Evolutionary conservation across 129 eudicot genomes (phyloP).

Genomic region (Pulicaria dysenterica): DNA sequence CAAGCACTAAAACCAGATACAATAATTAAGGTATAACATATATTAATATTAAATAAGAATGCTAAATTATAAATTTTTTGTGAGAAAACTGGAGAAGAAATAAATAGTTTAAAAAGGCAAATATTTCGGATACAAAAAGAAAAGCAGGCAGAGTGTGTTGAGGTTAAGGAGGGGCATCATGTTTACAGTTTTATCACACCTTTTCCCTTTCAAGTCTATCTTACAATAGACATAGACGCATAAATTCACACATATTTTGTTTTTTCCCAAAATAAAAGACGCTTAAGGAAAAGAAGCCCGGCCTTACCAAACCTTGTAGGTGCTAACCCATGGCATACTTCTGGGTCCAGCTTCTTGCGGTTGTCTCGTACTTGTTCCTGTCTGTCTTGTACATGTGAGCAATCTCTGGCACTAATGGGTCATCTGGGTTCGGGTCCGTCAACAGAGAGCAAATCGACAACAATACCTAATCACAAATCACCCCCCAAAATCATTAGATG

Average conservation of each 20-base stretch:
- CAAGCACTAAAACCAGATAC: too few relatives aligned
- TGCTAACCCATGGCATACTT: constrained; percentile 47
- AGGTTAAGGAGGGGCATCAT: constrained; percentile 11
- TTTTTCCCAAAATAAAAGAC: background rate
- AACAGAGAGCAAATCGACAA: constrained; percentile 48
- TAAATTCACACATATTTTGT: constrained; percentile 24
- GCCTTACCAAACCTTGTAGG: constrained; percentile 23
- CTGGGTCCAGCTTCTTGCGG: constrained; percentile 55
- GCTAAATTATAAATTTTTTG: too few relatives aligned
- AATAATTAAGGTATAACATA: too few relatives aligned
- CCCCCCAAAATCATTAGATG: background rate
- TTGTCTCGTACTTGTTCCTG: constrained; percentile 42
- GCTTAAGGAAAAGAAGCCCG: constrained; percentile 25
- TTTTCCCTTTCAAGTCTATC: constrained; percentile 26
- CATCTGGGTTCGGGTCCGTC: constrained; percentile 47
- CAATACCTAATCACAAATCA: constrained; percentile 29
- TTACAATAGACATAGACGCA: constrained; percentile 23
- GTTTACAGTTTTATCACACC: constrained; percentile 10
- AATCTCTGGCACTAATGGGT: constrained; percentile 50
- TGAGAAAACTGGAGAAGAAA: background rate
- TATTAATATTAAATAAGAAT: too few relatives aligned
- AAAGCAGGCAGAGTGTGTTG: constrained; percentile 18
- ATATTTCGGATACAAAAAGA: constrained; percentile 25
- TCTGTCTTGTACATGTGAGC: constrained; percentile 52
- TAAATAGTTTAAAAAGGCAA: constrained; percentile 8